Conservation (phyloP, 768 basidiomycete genomes). For the Rhodotorula graminis region DNA sequence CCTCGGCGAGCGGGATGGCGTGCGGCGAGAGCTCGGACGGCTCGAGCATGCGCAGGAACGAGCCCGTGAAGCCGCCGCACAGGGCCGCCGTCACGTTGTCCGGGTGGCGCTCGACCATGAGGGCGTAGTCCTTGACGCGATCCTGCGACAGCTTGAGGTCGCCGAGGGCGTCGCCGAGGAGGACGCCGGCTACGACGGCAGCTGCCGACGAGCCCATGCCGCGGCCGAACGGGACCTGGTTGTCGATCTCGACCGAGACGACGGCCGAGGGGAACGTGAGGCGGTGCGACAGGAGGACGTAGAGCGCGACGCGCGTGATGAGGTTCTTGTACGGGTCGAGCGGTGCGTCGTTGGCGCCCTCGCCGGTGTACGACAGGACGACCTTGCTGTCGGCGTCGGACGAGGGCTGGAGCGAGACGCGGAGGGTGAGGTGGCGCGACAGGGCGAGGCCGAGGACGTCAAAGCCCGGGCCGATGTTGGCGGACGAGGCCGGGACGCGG, state of each 20-base stretch:
- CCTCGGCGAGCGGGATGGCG: conserved; percentile 88
- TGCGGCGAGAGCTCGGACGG: conserved; percentile 72
- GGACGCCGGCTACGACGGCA: conserved; percentile 95
- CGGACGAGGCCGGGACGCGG: conserved; percentile 90
- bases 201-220: conserved; percentile 97
- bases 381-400: conserved; percentile 51
- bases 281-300: conserved; percentile 85
- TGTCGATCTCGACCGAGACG: conserved; percentile 68
- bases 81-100: conserved; percentile 98
- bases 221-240: conserved; percentile 95
- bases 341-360: conserved; percentile 85
- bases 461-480: conserved; percentile 97
- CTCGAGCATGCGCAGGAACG: conserved; percentile 86
- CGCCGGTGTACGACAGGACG: conserved; percentile 70
- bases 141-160: conserved; percentile 61
- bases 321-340: conserved; percentile 95
- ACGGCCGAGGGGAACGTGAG: conserved; percentile 56
- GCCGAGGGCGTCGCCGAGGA: conserved; percentile 80
- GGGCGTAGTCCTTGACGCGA: conserved; percentile 85
- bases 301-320: conserved; percentile 92
- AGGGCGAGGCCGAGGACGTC: conserved; percentile 98
- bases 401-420: conserved; percentile 54
- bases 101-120: conserved; percentile 99
- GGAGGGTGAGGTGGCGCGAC: conserved; percentile 73
- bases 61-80: conserved; percentile 93